These are phyloP conservation scores for Fusarium sp. DNA, from an alignment of 2,329 filamentous ascomycete species.

Conservation along the genomic window DNA sequence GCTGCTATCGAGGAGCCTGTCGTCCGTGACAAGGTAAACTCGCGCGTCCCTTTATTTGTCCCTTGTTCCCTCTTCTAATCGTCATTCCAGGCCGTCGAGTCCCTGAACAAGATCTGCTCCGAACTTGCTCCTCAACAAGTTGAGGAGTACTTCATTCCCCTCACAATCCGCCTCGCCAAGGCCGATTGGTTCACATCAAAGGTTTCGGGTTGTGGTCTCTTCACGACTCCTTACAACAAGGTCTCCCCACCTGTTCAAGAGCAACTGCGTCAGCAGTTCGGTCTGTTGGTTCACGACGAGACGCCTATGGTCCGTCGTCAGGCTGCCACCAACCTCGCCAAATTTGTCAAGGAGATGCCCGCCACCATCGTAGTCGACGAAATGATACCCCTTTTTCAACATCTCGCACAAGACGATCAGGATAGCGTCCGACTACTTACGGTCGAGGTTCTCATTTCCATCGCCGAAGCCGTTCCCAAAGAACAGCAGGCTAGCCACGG, in stretches of 20 bases:
- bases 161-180: slow-evolving; percentile 95
- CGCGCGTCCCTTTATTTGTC: slow-evolving; percentile 29
- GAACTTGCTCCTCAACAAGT: slow-evolving; percentile 92
- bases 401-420: slow-evolving; percentile 95
- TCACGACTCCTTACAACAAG: slow-evolving; percentile 92
- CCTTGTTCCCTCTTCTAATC: slow-evolving; percentile 7
- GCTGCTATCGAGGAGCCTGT: slow-evolving; percentile 98
- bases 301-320: slow-evolving; percentile 99
- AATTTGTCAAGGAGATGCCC: slow-evolving; percentile 98
- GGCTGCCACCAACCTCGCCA: slow-evolving; percentile 94
- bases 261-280: slow-evolving; percentile 90
- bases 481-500: slow-evolving; percentile 98
- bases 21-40: slow-evolving; percentile 90
- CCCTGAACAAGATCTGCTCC: slow-evolving; percentile 98
- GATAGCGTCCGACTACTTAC: slow-evolving; percentile 96
- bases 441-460: slow-evolving; percentile 94
- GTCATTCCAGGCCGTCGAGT: slow-evolving; percentile 85
- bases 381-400: slow-evolving; percentile 99
- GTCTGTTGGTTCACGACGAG: slow-evolving; percentile 94
- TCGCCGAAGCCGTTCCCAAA: slow-evolving; percentile 96
- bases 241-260: slow-evolving; percentile 89
- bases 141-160: slow-evolving; percentile 96
- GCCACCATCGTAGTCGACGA: slow-evolving; percentile 92
- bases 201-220: slow-evolving; percentile 96
- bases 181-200: slow-evolving; percentile 99